These are phyloP conservation scores for Adansonia madagascariensis DNA, from an alignment of 441 rosid species.

Conservation along the genomic window DNA sequence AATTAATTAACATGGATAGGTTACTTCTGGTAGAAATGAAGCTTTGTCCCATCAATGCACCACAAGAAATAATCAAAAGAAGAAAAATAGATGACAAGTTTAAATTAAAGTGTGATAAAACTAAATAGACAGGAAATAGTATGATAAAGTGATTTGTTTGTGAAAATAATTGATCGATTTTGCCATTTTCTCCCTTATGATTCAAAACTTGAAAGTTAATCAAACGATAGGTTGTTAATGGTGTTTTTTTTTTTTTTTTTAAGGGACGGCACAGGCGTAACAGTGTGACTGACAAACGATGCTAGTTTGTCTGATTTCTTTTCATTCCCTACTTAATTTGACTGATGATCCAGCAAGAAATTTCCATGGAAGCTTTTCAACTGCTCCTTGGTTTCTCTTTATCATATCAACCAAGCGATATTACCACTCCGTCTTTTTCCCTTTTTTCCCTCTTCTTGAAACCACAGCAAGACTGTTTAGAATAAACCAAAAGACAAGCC, in stretches of 20 bases:
- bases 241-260: background rate
- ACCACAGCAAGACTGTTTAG: slow-evolving; percentile 45
- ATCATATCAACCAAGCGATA: slow-evolving; percentile 62
- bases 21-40: background rate
- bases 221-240: slow-evolving; percentile 9
- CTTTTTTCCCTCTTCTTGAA: slow-evolving; percentile 52
- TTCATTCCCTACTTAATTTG: slow-evolving; percentile 31
- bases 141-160: slow-evolving; percentile 16
- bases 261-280: slow-evolving; percentile 27
- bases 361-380: slow-evolving; percentile 66
- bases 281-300: slow-evolving; percentile 41
- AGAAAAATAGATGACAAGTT: background rate
- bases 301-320: slow-evolving; percentile 40
- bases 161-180: slow-evolving; percentile 24
- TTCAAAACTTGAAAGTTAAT: slow-evolving; percentile 20
- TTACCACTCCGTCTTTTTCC: slow-evolving; percentile 49
- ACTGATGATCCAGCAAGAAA: slow-evolving; percentile 56
- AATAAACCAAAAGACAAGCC: slow-evolving; percentile 35
- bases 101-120: slow-evolving; percentile 16
- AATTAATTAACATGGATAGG: slow-evolving; percentile 1
- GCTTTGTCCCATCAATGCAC: slow-evolving; percentile 7
- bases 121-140: slow-evolving; percentile 6
- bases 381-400: slow-evolving; percentile 76
- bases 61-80: slow-evolving; percentile 8
- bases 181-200: slow-evolving; percentile 8